Evolutionary conservation across 164 flowering plant genomes (phyloP).

Genomic region (Liriodendron chinense): DNA sequence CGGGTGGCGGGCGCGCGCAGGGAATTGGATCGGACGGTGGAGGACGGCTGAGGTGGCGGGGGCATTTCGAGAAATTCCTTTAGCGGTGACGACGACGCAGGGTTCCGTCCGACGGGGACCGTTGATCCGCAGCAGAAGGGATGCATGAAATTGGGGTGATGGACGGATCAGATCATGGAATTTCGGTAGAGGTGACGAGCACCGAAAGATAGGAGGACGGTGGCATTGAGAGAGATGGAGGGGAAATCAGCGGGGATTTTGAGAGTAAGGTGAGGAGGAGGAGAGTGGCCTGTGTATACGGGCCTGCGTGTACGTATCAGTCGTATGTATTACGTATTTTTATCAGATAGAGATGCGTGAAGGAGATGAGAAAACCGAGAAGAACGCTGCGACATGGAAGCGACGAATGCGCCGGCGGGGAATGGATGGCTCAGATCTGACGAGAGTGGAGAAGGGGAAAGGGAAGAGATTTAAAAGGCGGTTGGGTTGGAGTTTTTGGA

Average conservation of each 20-base stretch:
- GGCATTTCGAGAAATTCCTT: slow-evolving; percentile 12
- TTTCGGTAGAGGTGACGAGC: background rate
- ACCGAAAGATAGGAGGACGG: background rate
- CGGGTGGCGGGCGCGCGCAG: background rate
- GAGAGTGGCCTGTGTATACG: background rate
- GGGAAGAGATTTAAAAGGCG: background rate
- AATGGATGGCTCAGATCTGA: background rate
- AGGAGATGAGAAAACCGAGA: background rate
- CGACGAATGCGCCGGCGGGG: background rate
- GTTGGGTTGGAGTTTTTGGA: background rate
- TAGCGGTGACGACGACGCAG: slow-evolving; percentile 7
- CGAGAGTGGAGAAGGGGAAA: background rate
- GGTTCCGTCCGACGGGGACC: slow-evolving; percentile 13
- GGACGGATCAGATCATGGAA: background rate
- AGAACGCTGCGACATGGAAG: background rate
- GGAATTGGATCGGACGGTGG: slow-evolving; percentile 9
- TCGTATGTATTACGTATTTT: background rate
- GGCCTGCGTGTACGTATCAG: background rate
- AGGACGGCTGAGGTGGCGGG: background rate
- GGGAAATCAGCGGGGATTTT: slow-evolving; percentile 5
- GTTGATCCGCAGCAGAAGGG: slow-evolving; percentile 34
- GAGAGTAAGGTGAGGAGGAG: background rate
- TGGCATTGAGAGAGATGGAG: background rate
- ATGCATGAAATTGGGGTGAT: slow-evolving; percentile 21
- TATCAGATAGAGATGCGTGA: background rate